Percentiles rank a stretch among this genome's conserved stretches.
phyloP scores from a whole-genome alignment of 805 yeast genomes.

The Wickerhamomyces silvicola region DNA sequence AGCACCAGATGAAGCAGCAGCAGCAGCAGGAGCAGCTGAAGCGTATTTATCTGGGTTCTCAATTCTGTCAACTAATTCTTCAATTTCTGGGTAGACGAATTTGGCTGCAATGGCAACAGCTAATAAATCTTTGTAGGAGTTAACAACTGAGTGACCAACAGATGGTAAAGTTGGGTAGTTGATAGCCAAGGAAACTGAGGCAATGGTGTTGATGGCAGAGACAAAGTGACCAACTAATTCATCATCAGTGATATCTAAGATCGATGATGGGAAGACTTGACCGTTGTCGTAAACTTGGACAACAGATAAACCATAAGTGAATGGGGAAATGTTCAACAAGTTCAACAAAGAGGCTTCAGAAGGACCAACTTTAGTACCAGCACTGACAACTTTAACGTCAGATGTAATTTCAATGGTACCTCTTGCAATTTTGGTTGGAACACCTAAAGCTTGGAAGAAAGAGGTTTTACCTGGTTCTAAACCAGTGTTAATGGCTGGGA shows the following conservation, averaged over 20 bases:
- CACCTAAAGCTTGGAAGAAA: slow-evolving; percentile 99
- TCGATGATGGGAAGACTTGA: slow-evolving; percentile 93
- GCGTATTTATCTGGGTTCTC: slow-evolving; percentile 99
- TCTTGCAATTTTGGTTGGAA: slow-evolving; percentile 99
- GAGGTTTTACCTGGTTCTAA: slow-evolving; percentile 99
- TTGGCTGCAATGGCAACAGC: slow-evolving; percentile 98
- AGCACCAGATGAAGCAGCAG: slow-evolving; percentile 57
- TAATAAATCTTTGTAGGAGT: slow-evolving; percentile 98
- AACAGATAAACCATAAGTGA: slow-evolving; percentile 96
- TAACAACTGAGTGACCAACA: slow-evolving; percentile 96
- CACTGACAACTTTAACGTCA: slow-evolving; percentile 91
- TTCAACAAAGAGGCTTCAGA: slow-evolving; percentile 98
- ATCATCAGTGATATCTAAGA: slow-evolving; percentile 97
- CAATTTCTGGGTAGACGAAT: slow-evolving; percentile 98
- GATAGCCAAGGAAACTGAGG: slow-evolving; percentile 94
- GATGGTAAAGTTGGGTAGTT: slow-evolving; percentile 99
- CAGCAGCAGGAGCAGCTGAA: slow-evolving; percentile 97
- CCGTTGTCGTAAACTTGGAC: slow-evolving; percentile 98
- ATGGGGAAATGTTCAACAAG: slow-evolving; percentile 99
- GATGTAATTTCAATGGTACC: slow-evolving; percentile 99
- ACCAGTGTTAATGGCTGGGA: slow-evolving; percentile 99
- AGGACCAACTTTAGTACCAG: slow-evolving; percentile 90
- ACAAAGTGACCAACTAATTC: slow-evolving; percentile 91
- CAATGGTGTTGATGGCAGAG: slow-evolving; percentile 87
- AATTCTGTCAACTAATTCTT: slow-evolving; percentile 97